Conservation (phyloP, 768 basidiomycete species). For the Filobasidium wieringae region DNA sequence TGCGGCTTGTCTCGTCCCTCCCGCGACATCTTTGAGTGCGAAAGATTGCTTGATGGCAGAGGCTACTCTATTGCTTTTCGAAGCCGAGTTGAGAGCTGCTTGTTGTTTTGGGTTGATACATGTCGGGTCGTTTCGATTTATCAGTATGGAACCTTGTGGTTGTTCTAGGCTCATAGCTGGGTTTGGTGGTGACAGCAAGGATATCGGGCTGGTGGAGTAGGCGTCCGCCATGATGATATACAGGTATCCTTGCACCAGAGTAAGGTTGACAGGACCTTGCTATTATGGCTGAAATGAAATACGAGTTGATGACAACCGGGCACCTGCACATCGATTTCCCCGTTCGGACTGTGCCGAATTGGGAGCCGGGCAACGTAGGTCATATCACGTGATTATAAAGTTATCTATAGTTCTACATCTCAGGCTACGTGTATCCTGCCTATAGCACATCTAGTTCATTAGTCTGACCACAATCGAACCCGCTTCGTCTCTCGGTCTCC, state of each 20-base stretch:
- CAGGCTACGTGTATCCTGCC: too few species aligned
- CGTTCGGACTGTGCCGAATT: too few species aligned
- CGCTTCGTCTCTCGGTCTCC: slow-evolving; percentile 11
- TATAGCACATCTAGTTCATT: slow-evolving; percentile 25
- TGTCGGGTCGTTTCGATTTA: slow-evolving; percentile 18
- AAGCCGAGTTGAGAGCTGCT: background rate
- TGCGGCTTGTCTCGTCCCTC: background rate
- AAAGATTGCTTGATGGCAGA: background rate
- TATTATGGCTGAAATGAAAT: too few species aligned
- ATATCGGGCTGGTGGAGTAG: background rate
- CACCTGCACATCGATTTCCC: too few species aligned
- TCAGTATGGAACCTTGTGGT: slow-evolving; percentile 20
- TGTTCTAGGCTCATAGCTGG: slow-evolving; percentile 16
- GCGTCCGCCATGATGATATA: too few species aligned
- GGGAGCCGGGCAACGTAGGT: too few species aligned
- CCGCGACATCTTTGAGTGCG: slow-evolving; percentile 5
- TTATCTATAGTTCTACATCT: too few species aligned
- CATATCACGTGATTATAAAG: too few species aligned
- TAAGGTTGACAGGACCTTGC: too few species aligned
- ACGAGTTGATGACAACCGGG: too few species aligned
- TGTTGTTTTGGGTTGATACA: background rate
- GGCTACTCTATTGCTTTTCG: background rate
- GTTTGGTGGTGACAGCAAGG: slow-evolving; percentile 23
- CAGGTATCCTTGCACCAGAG: too few species aligned
- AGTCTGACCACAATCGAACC: slow-evolving; percentile 18